Base-by-base conservation (phyloP, 352 stramenopile genomes). In the Phytophthora crassamura region DNA sequence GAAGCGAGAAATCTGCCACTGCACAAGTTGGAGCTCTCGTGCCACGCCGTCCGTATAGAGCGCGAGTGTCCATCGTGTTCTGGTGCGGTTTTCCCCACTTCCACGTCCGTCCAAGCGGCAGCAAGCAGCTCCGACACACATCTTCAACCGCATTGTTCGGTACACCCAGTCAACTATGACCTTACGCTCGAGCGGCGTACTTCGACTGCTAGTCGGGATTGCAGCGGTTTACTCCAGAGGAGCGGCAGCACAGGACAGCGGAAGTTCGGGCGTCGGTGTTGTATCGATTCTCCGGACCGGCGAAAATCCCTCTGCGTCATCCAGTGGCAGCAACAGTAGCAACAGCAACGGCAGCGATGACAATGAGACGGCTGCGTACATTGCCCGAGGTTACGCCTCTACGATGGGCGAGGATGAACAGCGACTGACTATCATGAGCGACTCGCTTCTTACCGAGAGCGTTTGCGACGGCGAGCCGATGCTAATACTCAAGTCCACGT, bases 381-480 rank as follows among this genome's bases (percentile, higher is more conserved):
- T 80, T 20, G 69, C 72, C 5, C 51, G 71, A 36, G 69, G 69
- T n/a, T 74, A 76, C 33, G 72, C 69, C 4, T 68, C 69, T 2
- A 72, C 57, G 2, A 63, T 80, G 45, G 16, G 54, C 1, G 58
- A 80, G 3, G 51, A 74, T 8, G 69, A 77, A 28, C 72, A 59
- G 14, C 64, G 72, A 15, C 53, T 80, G 18, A 74, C 64, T 16
- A 60, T 77, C 65, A 75, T 80, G 7, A 30, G 49, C n/a, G 50
- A 69, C 41, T 57, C 42, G n/a, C 64, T 78, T 0, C 61, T 75
- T 28, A 79, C 58, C 11, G 50, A 76, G 47, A 75, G 70, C 14
- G 63, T 78, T 51, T 84, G 76, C 35, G 60, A 62, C 43, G 70
- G 76, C 18, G 46, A 69, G 33, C 73, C 76, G 3, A 69, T 78